Percentiles rank a stretch among this genome's conserved stretches.
Evolutionary conservation across 2,329 filamentous ascomycete genomes (phyloP).

Genomic region (Xylaria sp.): DNA sequence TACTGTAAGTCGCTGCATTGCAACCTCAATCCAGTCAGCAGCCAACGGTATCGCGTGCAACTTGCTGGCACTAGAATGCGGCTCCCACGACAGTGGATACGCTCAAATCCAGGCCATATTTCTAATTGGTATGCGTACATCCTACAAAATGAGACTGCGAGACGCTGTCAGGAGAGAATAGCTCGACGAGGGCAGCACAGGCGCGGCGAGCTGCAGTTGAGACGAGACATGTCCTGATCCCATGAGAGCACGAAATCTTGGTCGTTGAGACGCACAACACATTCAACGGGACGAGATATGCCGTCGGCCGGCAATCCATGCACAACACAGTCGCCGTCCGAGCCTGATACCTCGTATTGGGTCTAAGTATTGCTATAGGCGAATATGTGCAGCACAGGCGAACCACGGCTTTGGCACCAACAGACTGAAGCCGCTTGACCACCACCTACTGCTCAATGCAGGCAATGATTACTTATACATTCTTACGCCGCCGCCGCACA

Average conservation of each 20-base stretch:
- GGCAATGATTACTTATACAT: neutral
- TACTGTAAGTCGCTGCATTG: neutral
- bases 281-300: constrained; percentile 8
- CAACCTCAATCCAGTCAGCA: constrained; percentile 5
- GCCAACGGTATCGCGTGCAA: constrained; percentile 8
- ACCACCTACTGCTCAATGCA: neutral
- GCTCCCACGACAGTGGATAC: constrained; percentile 21
- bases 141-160: too few relatives aligned
- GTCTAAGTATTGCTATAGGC: too few relatives aligned
- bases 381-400: neutral
- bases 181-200: neutral
- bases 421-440: too few relatives aligned
- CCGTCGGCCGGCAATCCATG: constrained; percentile 6
- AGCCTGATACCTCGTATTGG: constrained; percentile 17
- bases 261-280: constrained; percentile 2
- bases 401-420: constrained; percentile 4
- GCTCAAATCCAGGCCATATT: neutral
- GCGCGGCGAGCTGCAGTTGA: constrained; percentile 12
- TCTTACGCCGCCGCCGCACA: neutral
- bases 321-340: constrained; percentile 8
- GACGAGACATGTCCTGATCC: constrained; percentile 7
- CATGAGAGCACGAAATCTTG: neutral
- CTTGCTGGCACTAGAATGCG: constrained; percentile 16
- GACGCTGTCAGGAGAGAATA: too few relatives aligned
- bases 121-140: constrained; percentile 7